These are phyloP conservation scores for Hygrocybe punicea DNA, from an alignment of 768 basidiomycete species.

Conservation along the genomic window DNA sequence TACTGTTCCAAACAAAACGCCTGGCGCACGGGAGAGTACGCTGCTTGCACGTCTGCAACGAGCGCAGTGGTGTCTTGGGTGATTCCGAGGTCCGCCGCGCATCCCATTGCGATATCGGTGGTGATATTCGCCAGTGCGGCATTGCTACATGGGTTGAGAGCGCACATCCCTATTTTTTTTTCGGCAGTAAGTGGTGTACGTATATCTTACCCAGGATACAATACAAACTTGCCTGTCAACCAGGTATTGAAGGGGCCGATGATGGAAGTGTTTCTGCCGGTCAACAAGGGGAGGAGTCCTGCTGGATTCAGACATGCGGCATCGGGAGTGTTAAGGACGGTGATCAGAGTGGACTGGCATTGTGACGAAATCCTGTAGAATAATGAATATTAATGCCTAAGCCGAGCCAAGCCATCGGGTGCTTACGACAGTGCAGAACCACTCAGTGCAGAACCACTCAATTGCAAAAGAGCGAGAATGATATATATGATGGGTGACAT, in stretches of 20 bases:
- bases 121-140: conserved; percentile 54
- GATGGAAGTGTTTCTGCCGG: conserved; percentile 38
- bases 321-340: conserved; percentile 43
- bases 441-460: too few relatives aligned
- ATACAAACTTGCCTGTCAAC: conserved; percentile 40
- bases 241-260: conserved; percentile 53
- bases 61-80: conserved; percentile 22
- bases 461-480: too few relatives aligned
- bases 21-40: conserved; percentile 56
- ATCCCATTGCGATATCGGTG: conserved; percentile 49
- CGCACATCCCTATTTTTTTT: conserved; percentile 38
- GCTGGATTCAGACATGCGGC: conserved; percentile 51
- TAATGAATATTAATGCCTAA: too few relatives aligned
- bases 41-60: conserved; percentile 43
- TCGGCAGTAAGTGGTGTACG: too few relatives aligned
- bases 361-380: conserved; percentile 39
- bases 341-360: conserved; percentile 49
- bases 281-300: conserved; percentile 41
- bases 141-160: conserved; percentile 53
- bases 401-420: too few relatives aligned
- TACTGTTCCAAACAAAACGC: conserved; percentile 65
- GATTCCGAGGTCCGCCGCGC: conserved; percentile 40
- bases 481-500: too few relatives aligned
- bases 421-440: too few relatives aligned
- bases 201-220: not conserved